Conservation (phyloP, 345 rosid species). For the Turritis glabra region DNA sequence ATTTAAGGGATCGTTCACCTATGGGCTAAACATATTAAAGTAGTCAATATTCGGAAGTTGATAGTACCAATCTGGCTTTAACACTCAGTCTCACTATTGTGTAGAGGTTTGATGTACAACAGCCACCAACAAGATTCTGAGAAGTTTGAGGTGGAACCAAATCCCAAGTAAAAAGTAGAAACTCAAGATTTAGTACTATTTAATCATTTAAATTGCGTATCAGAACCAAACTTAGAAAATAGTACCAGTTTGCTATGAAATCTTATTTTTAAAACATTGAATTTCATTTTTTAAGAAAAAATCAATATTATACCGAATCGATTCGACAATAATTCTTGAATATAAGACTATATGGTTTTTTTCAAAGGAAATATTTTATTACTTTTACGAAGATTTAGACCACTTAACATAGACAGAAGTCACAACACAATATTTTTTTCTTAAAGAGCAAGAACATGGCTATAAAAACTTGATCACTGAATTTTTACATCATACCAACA, state of each 20-base stretch:
- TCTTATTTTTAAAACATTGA: neutral
- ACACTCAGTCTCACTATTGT: no score
- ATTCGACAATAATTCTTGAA: neutral
- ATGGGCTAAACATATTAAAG: no score
- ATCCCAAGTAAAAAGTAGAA: no score
- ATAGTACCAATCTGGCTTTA: no score
- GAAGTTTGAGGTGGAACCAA: no score
- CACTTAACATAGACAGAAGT: neutral
- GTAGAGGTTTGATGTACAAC: no score
- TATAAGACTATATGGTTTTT: no score
- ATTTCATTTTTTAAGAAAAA: neutral
- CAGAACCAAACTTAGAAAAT: neutral
- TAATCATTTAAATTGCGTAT: neutral
- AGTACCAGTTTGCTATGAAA: neutral
- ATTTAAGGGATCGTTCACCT: no score
- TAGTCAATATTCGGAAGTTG: no score
- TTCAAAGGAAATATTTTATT: neutral
- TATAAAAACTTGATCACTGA: neutral
- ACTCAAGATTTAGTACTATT: no score
- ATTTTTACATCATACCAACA: constrained; percentile 5
- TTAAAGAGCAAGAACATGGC: no score
- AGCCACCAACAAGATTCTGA: no score
- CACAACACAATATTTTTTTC: neutral
- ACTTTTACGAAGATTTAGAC: neutral
- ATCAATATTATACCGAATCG: neutral